Evolutionary conservation across 2,329 filamentous ascomycete species (phyloP).

Genomic region (Macrophomina pseudophaseolina): DNA sequence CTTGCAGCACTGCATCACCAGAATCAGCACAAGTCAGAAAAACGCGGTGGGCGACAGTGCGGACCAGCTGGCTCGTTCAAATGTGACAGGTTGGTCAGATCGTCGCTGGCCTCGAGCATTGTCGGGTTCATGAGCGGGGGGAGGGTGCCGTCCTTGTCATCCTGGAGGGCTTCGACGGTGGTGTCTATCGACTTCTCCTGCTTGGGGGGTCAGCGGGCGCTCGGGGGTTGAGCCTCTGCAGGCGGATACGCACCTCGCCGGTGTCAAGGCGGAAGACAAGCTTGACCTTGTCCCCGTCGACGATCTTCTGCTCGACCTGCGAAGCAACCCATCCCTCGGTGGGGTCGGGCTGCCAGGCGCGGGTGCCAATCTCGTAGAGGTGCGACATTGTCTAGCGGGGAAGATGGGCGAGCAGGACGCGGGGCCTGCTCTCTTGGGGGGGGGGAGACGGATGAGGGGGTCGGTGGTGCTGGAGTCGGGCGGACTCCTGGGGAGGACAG

Average conservation of each 20-base stretch:
- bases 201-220: constrained; percentile 22
- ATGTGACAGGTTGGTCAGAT: constrained; percentile 96
- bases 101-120: constrained; percentile 98
- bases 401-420: constrained; percentile 18
- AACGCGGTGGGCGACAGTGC: constrained; percentile 32
- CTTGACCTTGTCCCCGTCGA: constrained; percentile 83
- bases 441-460: constrained; percentile 8
- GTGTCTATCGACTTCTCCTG: constrained; percentile 82
- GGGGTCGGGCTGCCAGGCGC: constrained; percentile 96
- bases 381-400: constrained; percentile 66
- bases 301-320: constrained; percentile 84
- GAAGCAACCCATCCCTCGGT: constrained; percentile 98
- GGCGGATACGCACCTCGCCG: constrained; percentile 71
- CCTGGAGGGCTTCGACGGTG: constrained; percentile 74
- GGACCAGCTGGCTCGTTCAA: constrained; percentile 96
- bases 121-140: constrained; percentile 97
- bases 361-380: constrained; percentile 93
- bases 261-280: constrained; percentile 89
- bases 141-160: constrained; percentile 75
- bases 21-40: constrained; percentile 30
- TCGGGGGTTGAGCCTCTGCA: neutral
- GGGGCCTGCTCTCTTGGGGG: constrained; percentile 9
- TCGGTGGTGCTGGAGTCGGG: constrained; percentile 10
- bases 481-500: constrained; percentile 23
- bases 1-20: constrained; percentile 78